Percentiles rank a stretch among this genome's conserved stretches.
Evolutionary conservation across 108 stramenopile genomes (phyloP).

Genomic region (Cyclostephanos tholiformis): DNA sequence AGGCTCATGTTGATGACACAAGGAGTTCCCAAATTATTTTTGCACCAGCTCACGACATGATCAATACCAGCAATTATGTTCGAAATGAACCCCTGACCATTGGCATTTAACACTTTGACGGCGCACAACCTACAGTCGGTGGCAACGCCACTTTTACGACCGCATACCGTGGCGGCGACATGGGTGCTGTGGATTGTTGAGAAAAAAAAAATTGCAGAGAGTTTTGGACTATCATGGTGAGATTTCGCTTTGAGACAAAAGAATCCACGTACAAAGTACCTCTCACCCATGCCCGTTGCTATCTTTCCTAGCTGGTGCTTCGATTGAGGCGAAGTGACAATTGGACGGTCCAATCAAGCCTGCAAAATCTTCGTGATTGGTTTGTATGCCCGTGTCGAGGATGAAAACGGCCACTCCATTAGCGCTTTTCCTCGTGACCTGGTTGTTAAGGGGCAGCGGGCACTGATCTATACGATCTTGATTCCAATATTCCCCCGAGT

Average conservation of each 20-base stretch:
- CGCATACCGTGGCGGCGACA: constrained; percentile 4
- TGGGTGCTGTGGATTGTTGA: background rate
- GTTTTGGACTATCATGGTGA: background rate
- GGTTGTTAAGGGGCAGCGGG: background rate
- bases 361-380: background rate
- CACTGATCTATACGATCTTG: background rate
- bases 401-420: background rate
- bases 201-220: background rate
- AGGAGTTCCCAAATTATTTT: background rate
- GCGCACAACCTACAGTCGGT: background rate
- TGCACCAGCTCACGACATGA: background rate
- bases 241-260: background rate
- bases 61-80: background rate
- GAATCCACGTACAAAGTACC: background rate
- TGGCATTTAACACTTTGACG: background rate
- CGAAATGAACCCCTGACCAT: background rate
- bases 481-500: background rate
- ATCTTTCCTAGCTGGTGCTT: background rate
- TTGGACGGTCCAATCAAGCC: background rate
- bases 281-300: background rate
- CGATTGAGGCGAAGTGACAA: background rate
- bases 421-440: background rate
- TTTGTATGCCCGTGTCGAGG: background rate
- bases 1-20: constrained; percentile 9
- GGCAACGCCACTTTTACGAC: background rate